Evolutionary conservation across 148 eudicot genomes (phyloP).

Genomic region (Amaranthus cruentus): DNA sequence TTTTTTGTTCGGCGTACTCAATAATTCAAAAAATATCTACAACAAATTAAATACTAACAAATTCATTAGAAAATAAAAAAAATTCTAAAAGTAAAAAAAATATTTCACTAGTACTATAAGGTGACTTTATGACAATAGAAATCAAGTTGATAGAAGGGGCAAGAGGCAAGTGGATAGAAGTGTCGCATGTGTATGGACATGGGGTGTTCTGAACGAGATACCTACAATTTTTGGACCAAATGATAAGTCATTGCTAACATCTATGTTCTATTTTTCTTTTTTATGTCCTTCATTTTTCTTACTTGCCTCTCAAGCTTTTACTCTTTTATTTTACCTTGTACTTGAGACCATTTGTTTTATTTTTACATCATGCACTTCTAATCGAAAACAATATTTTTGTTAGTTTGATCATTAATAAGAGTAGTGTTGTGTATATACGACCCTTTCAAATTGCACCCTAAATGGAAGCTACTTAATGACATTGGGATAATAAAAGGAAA

Average conservation of each 20-base stretch:
- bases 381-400: no score
- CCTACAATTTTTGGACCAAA: conserved; percentile 30
- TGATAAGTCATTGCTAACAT: conserved; percentile 19
- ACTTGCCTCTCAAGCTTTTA: background rate
- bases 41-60: no score
- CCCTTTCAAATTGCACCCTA: no score
- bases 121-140: background rate
- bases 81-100: no score
- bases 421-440: no score
- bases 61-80: no score
- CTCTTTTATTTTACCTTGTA: background rate
- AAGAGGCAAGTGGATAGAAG: conserved; percentile 6
- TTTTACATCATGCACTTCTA: no score
- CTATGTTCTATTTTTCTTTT: conserved; percentile 12
- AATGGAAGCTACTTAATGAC: no score
- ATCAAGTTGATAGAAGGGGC: conserved; percentile 11
- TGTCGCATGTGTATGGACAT: conserved; percentile 9
- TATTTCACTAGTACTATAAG: background rate
- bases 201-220: conserved; percentile 25
- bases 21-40: no score
- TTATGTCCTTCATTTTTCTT: background rate
- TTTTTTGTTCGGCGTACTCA: no score
- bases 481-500: no score
- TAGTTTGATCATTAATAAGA: no score
- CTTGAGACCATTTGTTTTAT: conserved; percentile 3